Evolutionary conservation across 768 basidiomycete genomes (phyloP).

Genomic region (Termitomyces sp.): DNA sequence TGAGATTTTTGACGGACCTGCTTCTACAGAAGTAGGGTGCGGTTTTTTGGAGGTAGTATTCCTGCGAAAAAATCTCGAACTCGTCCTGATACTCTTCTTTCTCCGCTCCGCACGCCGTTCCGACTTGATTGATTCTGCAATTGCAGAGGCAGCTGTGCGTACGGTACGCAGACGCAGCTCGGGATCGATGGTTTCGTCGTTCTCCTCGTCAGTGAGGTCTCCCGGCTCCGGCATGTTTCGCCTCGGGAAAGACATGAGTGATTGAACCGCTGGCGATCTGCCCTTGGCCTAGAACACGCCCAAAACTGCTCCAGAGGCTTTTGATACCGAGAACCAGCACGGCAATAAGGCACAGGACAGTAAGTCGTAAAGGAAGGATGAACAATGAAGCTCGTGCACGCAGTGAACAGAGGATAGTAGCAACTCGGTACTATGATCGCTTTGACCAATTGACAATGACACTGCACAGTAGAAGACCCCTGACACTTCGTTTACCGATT

Average conservation of each 20-base stretch:
- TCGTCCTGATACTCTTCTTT: slow-evolving; percentile 44
- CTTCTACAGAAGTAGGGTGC: slow-evolving; percentile 20
- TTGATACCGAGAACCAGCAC: slow-evolving; percentile 20
- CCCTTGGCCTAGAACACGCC: slow-evolving; percentile 8
- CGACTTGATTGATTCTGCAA: slow-evolving; percentile 79
- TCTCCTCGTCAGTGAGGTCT: slow-evolving; percentile 50
- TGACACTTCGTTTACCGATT: neutral
- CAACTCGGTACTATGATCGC: neutral
- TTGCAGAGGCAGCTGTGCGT: slow-evolving; percentile 87
- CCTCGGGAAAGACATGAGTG: slow-evolving; percentile 33
- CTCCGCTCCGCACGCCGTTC: slow-evolving; percentile 66
- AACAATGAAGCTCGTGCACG: neutral
- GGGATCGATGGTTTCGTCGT: slow-evolving; percentile 72
- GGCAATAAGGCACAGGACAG: slow-evolving; percentile 7
- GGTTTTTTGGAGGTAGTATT: slow-evolving; percentile 41
- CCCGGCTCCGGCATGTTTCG: slow-evolving; percentile 31
- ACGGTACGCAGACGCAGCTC: slow-evolving; percentile 85
- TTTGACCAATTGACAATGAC: neutral
- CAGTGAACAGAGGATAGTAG: neutral
- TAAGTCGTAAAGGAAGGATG: slow-evolving; percentile 11
- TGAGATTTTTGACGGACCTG: slow-evolving; percentile 30
- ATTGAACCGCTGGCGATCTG: slow-evolving; percentile 8
- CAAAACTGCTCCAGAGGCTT: slow-evolving; percentile 4
- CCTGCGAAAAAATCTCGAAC: slow-evolving; percentile 55
- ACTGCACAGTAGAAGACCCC: neutral